Conservation (phyloP, 1,284 basidiomycete species). For the Boletus smithii region DNA sequence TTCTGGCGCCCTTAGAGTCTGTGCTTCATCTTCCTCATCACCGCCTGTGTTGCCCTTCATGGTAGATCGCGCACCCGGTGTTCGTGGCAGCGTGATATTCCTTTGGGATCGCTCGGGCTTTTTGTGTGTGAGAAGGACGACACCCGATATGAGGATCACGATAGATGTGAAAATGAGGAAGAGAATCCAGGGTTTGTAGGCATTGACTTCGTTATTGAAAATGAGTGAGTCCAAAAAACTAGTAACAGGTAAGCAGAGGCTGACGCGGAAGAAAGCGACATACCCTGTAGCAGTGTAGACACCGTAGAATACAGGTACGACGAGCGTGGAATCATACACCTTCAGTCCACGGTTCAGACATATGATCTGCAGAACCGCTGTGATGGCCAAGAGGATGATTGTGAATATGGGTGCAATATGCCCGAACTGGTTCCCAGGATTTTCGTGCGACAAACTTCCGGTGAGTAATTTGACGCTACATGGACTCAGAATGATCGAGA, state of each 20-base stretch:
- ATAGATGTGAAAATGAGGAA: constrained; percentile 86
- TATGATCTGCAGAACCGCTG: constrained; percentile 86
- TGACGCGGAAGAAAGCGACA: constrained; percentile 1
- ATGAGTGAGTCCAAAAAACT: constrained; percentile 70
- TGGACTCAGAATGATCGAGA: constrained; percentile 4
- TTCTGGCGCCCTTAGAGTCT: constrained; percentile 33
- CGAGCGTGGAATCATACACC: constrained; percentile 73
- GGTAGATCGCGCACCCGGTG: constrained; percentile 14
- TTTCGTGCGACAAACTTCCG: constrained; percentile 69
- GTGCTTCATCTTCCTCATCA: constrained; percentile 35
- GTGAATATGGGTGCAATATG: constrained; percentile 81
- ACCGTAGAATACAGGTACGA: constrained; percentile 72
- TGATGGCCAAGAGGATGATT: constrained; percentile 72
- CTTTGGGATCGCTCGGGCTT: constrained; percentile 57
- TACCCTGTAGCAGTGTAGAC: constrained; percentile 65
- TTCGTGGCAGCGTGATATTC: constrained; percentile 13
- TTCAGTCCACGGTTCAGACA: constrained; percentile 85
- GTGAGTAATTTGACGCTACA: constrained; percentile 72
- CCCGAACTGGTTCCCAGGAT: constrained; percentile 81
- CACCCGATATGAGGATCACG: constrained; percentile 78
- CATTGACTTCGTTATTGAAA: constrained; percentile 78
- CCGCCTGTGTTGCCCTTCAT: constrained; percentile 17
- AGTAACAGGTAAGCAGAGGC: constrained; percentile 11
- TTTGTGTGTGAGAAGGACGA: constrained; percentile 81
- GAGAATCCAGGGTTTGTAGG: constrained; percentile 82